Conservation (phyloP, 2,329 filamentous ascomycete species). For the Trichophyton equinum region DNA sequence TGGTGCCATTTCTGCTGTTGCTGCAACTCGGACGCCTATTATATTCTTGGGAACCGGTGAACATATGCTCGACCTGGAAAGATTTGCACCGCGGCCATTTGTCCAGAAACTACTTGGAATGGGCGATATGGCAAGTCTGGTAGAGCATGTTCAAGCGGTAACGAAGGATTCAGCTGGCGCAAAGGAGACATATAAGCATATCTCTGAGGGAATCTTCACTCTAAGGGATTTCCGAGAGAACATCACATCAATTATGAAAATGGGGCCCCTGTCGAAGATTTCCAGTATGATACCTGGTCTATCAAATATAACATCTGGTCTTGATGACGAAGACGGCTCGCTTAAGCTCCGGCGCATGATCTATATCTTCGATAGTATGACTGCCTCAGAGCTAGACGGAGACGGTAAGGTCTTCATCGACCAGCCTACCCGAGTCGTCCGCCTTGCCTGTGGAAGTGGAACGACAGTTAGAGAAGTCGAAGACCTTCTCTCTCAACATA, state of each 20-base stretch:
- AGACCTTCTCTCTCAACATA: constrained; percentile 91
- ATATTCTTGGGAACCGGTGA: constrained; percentile 97
- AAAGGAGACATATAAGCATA: constrained; percentile 98
- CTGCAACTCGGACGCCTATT: constrained; percentile 90
- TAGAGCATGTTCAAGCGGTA: constrained; percentile 91
- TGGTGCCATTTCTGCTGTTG: constrained; percentile 94
- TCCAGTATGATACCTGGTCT: constrained; percentile 97
- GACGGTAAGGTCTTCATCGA: constrained; percentile 92
- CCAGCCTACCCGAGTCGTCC: constrained; percentile 82
- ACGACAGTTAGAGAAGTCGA: constrained; percentile 89
- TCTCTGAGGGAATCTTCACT: constrained; percentile 91
- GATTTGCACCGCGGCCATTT: constrained; percentile 85
- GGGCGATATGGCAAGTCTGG: constrained; percentile 89
- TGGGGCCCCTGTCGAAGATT: constrained; percentile 95
- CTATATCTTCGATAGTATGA: constrained; percentile 98
- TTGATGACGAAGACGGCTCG: constrained; percentile 94
- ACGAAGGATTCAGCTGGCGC: constrained; percentile 68
- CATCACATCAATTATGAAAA: constrained; percentile 97
- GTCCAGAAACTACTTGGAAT: constrained; percentile 89
- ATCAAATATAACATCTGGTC: constrained; percentile 82
- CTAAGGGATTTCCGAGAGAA: constrained; percentile 90
- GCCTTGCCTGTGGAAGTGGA: constrained; percentile 78
- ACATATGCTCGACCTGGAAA: constrained; percentile 88
- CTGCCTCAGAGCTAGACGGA: constrained; percentile 82
- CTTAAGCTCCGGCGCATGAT: constrained; percentile 95